A percentile compares a stretch with the other conserved stretches of the same genome.
Conservation (phyloP, 2,329 filamentous ascomycete genomes). For the Alternaria conjuncta region DNA sequence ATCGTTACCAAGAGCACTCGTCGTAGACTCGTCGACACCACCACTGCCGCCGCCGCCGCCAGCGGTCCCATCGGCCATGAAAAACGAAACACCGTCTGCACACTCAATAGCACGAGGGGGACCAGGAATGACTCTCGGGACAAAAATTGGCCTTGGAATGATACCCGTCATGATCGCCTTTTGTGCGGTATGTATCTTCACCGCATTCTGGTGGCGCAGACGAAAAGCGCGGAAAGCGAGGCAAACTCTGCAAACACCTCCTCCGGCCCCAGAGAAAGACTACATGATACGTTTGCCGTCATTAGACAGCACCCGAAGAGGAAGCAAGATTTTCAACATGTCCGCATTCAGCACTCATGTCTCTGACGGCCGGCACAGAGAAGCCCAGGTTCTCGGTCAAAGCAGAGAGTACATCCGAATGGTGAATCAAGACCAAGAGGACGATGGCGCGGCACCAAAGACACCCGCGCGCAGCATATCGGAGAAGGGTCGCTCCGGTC, state of each 20-base stretch:
- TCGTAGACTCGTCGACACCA: neutral
- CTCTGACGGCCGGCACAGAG: neutral
- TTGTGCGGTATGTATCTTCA: slow-evolving; percentile 20
- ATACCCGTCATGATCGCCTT: slow-evolving; percentile 29
- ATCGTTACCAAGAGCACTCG: neutral
- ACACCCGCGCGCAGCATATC: slow-evolving; percentile 1
- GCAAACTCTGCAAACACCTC: neutral
- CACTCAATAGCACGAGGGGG: neutral
- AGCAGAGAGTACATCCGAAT: neutral
- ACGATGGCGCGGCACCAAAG: neutral
- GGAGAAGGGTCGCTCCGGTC: neutral
- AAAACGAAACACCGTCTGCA: neutral
- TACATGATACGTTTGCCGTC: slow-evolving; percentile 10
- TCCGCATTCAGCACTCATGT: slow-evolving; percentile 25
- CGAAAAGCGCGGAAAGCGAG: slow-evolving; percentile 10
- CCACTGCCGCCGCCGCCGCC: neutral
- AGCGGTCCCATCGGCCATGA: neutral
- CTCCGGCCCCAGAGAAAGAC: slow-evolving; percentile 24
- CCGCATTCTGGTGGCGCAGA: slow-evolving; percentile 26
- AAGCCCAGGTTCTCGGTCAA: slow-evolving; percentile 5
- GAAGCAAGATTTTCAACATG: slow-evolving; percentile 29
- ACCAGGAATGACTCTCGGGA: slow-evolving; percentile 9
- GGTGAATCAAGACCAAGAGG: neutral
- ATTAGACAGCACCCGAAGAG: slow-evolving; percentile 12
- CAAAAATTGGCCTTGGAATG: slow-evolving; percentile 34